These are phyloP conservation scores for Agaricales sp. DNA, from an alignment of 1,284 basidiomycete species.

Conservation along the genomic window DNA sequence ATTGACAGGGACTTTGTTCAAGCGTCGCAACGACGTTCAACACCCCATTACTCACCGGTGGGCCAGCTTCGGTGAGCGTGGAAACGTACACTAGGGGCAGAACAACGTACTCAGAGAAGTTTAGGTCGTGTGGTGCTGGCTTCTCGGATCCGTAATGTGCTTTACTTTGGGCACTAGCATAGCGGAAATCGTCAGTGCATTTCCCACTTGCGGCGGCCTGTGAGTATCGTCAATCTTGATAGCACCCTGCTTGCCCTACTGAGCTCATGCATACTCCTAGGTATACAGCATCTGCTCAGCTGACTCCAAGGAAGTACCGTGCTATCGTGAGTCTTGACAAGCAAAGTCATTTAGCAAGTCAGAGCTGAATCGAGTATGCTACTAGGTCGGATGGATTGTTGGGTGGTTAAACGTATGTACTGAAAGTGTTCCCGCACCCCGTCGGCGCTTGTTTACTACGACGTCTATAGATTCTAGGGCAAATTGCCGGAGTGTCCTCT, in stretches of 20 bases:
- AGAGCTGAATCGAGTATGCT: conserved; percentile 4
- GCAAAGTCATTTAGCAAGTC: too few relatives aligned
- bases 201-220: conserved; percentile 77
- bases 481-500: conserved; percentile 75
- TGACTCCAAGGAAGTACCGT: conserved; percentile 59
- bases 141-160: conserved; percentile 66
- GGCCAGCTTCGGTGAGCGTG: conserved; percentile 57
- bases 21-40: conserved; percentile 78
- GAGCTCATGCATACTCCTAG: too few relatives aligned
- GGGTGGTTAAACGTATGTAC: conserved; percentile 87
- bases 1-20: conserved; percentile 56
- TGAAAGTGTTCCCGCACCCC: conserved; percentile 8
- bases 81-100: neutral
- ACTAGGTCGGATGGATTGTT: conserved; percentile 60
- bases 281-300: conserved; percentile 68
- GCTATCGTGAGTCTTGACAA: conserved; percentile 45
- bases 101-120: too few relatives aligned
- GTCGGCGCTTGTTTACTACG: neutral
- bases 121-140: conserved; percentile 72
- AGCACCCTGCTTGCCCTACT: too few relatives aligned
- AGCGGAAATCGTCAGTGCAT: conserved; percentile 72
- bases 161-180: conserved; percentile 71
- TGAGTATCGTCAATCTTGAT: too few relatives aligned
- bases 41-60: conserved; percentile 65
- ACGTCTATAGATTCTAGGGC: conserved; percentile 27